phyloP scores from a whole-genome alignment of 164 flowering plant genomes.

The Umbilicus rupestris region DNA sequence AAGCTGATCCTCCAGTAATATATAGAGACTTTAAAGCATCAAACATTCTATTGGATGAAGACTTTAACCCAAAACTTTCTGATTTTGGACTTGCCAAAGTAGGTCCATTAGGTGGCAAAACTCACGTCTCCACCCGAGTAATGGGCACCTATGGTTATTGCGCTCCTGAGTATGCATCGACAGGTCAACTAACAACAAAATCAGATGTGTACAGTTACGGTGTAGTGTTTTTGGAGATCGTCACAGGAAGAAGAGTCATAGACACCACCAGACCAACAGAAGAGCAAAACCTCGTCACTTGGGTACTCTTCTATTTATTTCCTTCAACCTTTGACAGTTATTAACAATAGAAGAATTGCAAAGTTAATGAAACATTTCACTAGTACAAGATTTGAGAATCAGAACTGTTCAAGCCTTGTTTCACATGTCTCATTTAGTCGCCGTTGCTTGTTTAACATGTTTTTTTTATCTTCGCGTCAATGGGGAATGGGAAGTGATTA shows the following conservation, averaged over 20 bases:
- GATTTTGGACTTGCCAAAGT: constrained; percentile 85
- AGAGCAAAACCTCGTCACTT: constrained; percentile 62
- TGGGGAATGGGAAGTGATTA: background rate
- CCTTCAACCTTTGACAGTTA: background rate
- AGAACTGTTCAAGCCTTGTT: too few species aligned
- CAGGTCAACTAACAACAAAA: constrained; percentile 63
- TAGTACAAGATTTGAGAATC: too few species aligned
- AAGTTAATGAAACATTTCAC: too few species aligned
- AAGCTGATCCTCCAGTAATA: constrained; percentile 68
- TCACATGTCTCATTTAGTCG: too few species aligned
- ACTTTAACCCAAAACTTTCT: constrained; percentile 68
- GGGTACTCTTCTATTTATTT: constrained; percentile 19
- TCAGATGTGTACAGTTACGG: constrained; percentile 90
- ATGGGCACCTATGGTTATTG: constrained; percentile 4
- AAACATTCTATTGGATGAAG: constrained; percentile 50
- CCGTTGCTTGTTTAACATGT: too few species aligned
- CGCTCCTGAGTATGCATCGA: constrained; percentile 22
- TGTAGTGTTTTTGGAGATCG: constrained; percentile 74
- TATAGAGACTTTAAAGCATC: constrained; percentile 82
- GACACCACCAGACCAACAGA: constrained; percentile 46
- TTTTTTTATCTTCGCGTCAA: too few species aligned
- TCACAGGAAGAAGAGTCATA: constrained; percentile 75
- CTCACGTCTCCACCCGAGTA: constrained; percentile 24
- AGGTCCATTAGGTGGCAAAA: constrained; percentile 66
- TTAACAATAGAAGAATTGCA: too few species aligned